Percentiles rank a stretch among this genome's conserved stretches.
phyloP scores from a whole-genome alignment of 768 basidiomycete genomes.

The Xanthoconium stramineum region DNA sequence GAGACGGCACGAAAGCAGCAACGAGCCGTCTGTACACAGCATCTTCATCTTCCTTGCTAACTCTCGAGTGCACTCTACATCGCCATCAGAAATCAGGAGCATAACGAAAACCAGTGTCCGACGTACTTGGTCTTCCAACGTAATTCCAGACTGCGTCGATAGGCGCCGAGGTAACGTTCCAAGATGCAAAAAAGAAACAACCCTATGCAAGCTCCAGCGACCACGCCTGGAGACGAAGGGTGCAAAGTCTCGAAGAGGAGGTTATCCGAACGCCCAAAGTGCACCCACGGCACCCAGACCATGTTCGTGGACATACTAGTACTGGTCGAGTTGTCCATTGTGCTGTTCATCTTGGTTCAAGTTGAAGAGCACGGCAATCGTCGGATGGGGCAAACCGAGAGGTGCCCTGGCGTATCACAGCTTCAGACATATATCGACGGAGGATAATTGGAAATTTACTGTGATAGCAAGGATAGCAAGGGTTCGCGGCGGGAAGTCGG shows the following conservation, averaged over 20 bases:
- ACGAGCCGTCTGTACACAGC: constrained; percentile 27
- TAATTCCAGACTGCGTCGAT: constrained; percentile 49
- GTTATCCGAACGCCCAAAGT: constrained; percentile 61
- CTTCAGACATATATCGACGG: too few species aligned
- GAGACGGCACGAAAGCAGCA: constrained; percentile 60
- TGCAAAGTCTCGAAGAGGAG: constrained; percentile 67
- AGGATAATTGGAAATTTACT: not conserved
- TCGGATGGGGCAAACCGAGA: too few species aligned
- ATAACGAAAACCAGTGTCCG: not conserved
- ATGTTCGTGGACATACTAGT: constrained; percentile 38
- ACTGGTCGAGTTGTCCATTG: constrained; percentile 6
- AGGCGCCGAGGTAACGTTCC: constrained; percentile 68
- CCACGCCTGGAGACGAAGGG: constrained; percentile 65
- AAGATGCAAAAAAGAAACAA: constrained; percentile 65
- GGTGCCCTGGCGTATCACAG: too few species aligned
- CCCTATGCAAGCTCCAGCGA: constrained; percentile 43
- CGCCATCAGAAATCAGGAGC: not conserved
- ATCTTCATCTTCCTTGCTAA: not conserved
- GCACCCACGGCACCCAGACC: constrained; percentile 55
- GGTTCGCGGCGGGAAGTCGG: too few species aligned
- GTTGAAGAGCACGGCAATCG: not conserved
- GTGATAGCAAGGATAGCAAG: too few species aligned
- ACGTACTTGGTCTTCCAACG: constrained; percentile 61
- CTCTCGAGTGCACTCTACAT: not conserved
- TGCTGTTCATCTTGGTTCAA: not conserved